phyloP scores from a whole-genome alignment of 768 basidiomycete species.

The Lactarius vividus region DNA sequence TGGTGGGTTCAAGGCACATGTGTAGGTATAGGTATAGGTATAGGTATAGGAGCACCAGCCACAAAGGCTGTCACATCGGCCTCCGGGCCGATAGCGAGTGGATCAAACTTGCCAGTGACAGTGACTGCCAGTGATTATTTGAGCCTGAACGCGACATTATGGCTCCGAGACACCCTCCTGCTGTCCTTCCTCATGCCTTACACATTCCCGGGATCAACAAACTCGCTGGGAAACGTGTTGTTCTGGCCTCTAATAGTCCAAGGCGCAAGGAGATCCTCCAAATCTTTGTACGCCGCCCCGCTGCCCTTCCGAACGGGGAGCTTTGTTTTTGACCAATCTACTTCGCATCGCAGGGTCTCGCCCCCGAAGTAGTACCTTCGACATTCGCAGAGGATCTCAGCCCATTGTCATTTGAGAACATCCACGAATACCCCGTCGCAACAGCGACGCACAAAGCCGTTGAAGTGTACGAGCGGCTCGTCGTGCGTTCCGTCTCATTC shows the following conservation, averaged over 20 bases:
- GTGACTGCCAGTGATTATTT: too few relatives aligned
- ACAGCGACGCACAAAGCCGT: conserved; percentile 79
- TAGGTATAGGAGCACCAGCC: neutral
- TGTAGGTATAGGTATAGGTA: too few relatives aligned
- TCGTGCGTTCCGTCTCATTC: conserved; percentile 41
- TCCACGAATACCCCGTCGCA: conserved; percentile 71
- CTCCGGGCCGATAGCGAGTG: neutral
- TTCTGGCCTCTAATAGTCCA: conserved; percentile 86
- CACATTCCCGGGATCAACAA: conserved; percentile 59
- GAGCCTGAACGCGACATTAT: conserved; percentile 12
- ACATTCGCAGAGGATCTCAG: conserved; percentile 79
- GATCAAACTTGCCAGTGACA: too few relatives aligned
- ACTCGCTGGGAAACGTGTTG: conserved; percentile 69
- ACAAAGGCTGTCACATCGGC: neutral
- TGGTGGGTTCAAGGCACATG: neutral
- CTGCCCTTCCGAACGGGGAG: neutral
- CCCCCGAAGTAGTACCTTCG: conserved; percentile 70
- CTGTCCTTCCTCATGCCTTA: conserved; percentile 62
- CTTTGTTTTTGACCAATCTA: neutral
- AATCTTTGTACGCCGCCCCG: conserved; percentile 56
- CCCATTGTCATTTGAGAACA: conserved; percentile 61
- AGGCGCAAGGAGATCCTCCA: conserved; percentile 80
- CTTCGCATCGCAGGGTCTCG: conserved; percentile 47
- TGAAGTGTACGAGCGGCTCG: conserved; percentile 85
- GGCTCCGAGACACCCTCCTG: conserved; percentile 13